Percentiles rank a stretch among this genome's conserved stretches.
phyloP scores from a whole-genome alignment of 768 basidiomycete species.

The Candolleomyces aberdarensis region DNA sequence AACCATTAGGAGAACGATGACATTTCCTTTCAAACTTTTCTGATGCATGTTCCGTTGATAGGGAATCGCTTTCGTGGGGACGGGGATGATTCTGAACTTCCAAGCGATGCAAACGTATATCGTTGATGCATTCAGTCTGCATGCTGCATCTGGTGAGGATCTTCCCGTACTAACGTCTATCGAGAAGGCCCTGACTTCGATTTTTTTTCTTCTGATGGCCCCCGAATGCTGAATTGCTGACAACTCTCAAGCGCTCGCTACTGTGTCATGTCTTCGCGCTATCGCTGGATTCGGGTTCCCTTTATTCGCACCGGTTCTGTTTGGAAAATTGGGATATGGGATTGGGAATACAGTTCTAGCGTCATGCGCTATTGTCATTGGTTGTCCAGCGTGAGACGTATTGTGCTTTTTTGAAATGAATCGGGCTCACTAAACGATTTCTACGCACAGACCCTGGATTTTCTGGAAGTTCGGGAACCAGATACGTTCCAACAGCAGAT shows the following conservation, averaged over 20 bases:
- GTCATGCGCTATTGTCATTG: conserved; percentile 50
- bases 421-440: background rate
- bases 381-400: conserved; percentile 53
- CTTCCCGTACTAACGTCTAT: too few relatives aligned
- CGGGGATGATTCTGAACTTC: conserved; percentile 28
- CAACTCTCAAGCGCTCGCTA: conserved; percentile 56
- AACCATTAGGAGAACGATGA: background rate
- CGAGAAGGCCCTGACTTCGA: too few relatives aligned
- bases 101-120: conserved; percentile 57
- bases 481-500: conserved; percentile 47
- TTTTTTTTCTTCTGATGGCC: too few relatives aligned
- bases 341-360: conserved; percentile 65
- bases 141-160: background rate
- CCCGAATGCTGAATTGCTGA: too few relatives aligned
- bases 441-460: background rate
- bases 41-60: background rate
- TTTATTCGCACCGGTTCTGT: conserved; percentile 60
- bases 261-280: conserved; percentile 51
- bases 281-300: conserved; percentile 64
- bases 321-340: conserved; percentile 44
- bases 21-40: background rate
- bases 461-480: conserved; percentile 33
- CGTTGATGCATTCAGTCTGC: conserved; percentile 35
- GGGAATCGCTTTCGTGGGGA: conserved; percentile 7
- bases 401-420: too few relatives aligned